These are phyloP conservation scores for Davidsoniella eucalypti DNA, from an alignment of 2,329 filamentous ascomycete genomes.

Conservation along the genomic window DNA sequence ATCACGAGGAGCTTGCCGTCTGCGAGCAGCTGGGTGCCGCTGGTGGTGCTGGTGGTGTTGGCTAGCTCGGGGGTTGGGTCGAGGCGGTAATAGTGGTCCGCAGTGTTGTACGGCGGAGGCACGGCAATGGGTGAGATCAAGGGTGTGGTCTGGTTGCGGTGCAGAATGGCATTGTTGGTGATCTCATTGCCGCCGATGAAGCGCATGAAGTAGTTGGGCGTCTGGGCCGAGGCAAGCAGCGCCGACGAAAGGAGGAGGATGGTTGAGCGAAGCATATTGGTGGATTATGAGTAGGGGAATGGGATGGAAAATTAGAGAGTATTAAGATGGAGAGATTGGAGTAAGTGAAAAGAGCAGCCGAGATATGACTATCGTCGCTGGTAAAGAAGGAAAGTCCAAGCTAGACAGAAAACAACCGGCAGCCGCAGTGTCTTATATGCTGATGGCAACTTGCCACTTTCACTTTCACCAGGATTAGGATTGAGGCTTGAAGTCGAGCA, in stretches of 20 bases:
- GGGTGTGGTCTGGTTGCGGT: slow-evolving; percentile 9
- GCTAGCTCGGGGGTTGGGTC: slow-evolving; percentile 4
- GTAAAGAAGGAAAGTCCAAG: not conserved
- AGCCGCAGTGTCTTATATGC: not conserved
- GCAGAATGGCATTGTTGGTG: slow-evolving; percentile 8
- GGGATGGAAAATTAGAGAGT: not conserved
- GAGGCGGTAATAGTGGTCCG: slow-evolving; percentile 12
- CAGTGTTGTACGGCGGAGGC: slow-evolving; percentile 5
- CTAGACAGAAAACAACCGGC: not conserved
- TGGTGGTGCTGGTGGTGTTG: not conserved
- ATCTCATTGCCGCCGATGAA: slow-evolving; percentile 10
- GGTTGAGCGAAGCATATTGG: slow-evolving; percentile 3
- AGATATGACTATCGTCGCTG: not conserved
- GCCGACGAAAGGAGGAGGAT: slow-evolving; percentile 1
- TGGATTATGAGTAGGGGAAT: not conserved
- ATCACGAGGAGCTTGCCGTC: slow-evolving; percentile 5
- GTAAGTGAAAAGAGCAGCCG: not conserved
- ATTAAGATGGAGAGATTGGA: not conserved
- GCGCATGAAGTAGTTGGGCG: slow-evolving; percentile 10
- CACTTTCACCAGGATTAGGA: not conserved
- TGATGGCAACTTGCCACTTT: too few species aligned
- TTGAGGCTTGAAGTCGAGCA: not conserved
- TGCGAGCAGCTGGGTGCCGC: not conserved
- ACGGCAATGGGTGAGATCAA: slow-evolving; percentile 8
- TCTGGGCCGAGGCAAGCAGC: slow-evolving; percentile 4